These are phyloP conservation scores for Calonectria hawksworthii DNA, from an alignment of 2,329 filamentous ascomycete species.

Conservation along the genomic window DNA sequence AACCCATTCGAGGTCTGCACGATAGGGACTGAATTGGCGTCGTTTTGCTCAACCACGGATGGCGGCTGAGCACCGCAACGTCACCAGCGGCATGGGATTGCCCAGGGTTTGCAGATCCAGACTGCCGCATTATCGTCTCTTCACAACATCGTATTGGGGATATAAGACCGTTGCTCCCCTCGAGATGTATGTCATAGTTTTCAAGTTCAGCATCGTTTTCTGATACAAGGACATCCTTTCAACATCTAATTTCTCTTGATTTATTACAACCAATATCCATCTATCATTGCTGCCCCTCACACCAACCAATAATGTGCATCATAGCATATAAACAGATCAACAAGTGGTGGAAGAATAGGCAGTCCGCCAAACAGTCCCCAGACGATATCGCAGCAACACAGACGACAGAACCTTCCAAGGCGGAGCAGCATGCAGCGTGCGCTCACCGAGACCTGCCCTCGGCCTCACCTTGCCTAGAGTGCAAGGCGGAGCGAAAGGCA, in stretches of 20 bases:
- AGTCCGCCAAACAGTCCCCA: background rate
- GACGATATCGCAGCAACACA: background rate
- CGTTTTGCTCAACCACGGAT: background rate
- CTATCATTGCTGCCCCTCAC: background rate
- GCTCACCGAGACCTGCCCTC: slow-evolving; percentile 37
- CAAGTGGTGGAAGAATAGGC: slow-evolving; percentile 14
- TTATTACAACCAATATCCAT: background rate
- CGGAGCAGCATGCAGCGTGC: slow-evolving; percentile 33
- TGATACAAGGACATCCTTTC: background rate
- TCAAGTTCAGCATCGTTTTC: background rate
- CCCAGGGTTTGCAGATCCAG: background rate
- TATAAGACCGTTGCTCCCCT: slow-evolving; percentile 1
- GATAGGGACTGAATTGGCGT: background rate
- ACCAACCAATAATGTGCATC: slow-evolving; percentile 4
- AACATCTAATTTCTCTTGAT: background rate
- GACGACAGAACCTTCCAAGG: slow-evolving; percentile 17
- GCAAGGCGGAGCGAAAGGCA: slow-evolving; percentile 51
- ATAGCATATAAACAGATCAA: slow-evolving; percentile 14
- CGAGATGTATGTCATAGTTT: background rate
- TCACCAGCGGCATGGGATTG: background rate
- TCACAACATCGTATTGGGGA: background rate
- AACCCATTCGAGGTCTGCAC: slow-evolving; percentile 36
- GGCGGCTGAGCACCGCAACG: background rate
- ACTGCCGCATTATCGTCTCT: background rate
- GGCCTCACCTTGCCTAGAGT: slow-evolving; percentile 44